A percentile compares a stretch with the other conserved stretches of the same genome.
These are phyloP conservation scores for Kalmusia sp. DNA, from an alignment of 2,329 filamentous ascomycete species.

Conservation along the genomic window DNA sequence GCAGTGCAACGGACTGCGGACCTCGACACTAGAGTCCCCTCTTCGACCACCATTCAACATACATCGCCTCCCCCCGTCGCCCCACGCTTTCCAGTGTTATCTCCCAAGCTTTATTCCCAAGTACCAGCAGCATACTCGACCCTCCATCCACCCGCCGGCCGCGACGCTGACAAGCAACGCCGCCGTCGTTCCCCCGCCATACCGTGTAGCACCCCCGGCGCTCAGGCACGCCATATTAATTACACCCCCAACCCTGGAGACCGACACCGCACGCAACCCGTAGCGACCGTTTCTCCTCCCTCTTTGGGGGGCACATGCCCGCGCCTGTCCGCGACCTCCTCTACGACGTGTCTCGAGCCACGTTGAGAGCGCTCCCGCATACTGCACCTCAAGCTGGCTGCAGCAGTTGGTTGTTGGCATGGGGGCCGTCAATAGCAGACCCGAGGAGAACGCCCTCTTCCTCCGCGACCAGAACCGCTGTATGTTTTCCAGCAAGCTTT, in stretches of 20 bases:
- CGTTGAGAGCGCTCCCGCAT: constrained; percentile 10
- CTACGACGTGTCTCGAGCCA: constrained; percentile 33
- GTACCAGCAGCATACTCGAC: constrained; percentile 18
- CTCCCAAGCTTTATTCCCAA: constrained; percentile 21
- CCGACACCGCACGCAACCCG: constrained; percentile 17
- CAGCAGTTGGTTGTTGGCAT: constrained; percentile 58
- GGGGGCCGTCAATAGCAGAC: constrained; percentile 90
- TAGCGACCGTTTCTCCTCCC: constrained; percentile 21
- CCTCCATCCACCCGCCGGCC: constrained; percentile 19
- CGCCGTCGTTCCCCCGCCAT: constrained; percentile 16
- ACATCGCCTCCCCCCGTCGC: constrained; percentile 6
- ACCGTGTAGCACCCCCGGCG: constrained; percentile 28
- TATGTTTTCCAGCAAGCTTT: constrained; percentile 55
- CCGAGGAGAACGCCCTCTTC: constrained; percentile 79
- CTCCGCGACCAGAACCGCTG: constrained; percentile 91
- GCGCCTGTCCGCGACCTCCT: constrained; percentile 28
- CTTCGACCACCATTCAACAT: constrained; percentile 11
- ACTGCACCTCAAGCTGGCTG: constrained; percentile 24
- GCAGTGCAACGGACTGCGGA: constrained; percentile 15
- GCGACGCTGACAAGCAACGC: constrained; percentile 3
- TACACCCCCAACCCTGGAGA: constrained; percentile 24
- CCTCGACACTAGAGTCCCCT: constrained; percentile 11
- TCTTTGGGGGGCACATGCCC: constrained; percentile 35
- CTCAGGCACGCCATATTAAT: constrained; percentile 41
- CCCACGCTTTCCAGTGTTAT: constrained; percentile 27